phyloP scores from a whole-genome alignment of 139 green algal genomes.

The Chlamydomonas schloesseri region DNA sequence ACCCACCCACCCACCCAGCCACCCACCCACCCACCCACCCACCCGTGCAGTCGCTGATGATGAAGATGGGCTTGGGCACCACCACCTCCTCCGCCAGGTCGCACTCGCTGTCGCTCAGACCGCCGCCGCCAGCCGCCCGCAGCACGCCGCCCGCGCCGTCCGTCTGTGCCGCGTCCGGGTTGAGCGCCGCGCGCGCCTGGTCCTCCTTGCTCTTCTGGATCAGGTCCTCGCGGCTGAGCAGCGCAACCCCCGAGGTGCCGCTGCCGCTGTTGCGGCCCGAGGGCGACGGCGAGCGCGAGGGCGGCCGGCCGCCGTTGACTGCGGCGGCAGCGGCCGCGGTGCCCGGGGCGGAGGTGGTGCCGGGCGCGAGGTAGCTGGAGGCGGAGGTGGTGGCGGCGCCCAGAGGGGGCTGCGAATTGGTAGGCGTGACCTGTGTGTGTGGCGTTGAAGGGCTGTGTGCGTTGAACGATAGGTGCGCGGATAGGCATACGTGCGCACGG shows the following conservation, averaged over 20 bases:
- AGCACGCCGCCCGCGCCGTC: too few relatives aligned
- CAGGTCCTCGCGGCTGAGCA: conserved; percentile 36
- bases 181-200: too few relatives aligned
- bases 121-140: background rate
- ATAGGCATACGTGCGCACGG: too few relatives aligned
- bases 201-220: conserved; percentile 30
- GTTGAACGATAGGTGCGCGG: too few relatives aligned
- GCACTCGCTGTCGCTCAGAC: background rate
- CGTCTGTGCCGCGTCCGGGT: too few relatives aligned
- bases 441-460: too few relatives aligned
- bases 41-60: conserved; percentile 73
- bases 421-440: background rate
- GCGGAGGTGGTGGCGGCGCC: background rate
- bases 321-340: too few relatives aligned
- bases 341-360: background rate
- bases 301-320: too few relatives aligned
- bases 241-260: background rate
- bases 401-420: background rate
- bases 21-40: background rate
- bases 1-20: too few relatives aligned
- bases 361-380: background rate
- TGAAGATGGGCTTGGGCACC: conserved; percentile 73
- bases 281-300: too few relatives aligned
- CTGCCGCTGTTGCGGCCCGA: too few relatives aligned
- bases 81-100: conserved; percentile 32